Percentiles rank a stretch among this genome's conserved stretches.
phyloP scores from a whole-genome alignment of 78 protist genomes.

The Carpediemonas membranifera region DNA sequence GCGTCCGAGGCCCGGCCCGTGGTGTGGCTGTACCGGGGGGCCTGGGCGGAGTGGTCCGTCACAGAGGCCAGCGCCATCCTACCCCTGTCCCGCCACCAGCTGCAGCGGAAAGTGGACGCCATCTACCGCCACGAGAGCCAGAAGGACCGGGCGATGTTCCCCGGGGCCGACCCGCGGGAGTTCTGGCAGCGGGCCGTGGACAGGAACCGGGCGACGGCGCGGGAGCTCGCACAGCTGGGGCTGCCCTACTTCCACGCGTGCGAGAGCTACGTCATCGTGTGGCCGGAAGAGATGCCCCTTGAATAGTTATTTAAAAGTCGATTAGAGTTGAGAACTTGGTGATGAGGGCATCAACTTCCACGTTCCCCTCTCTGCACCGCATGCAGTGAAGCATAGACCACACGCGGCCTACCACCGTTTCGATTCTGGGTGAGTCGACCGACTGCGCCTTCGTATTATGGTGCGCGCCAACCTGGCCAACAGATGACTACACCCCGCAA shows the following conservation, averaged over 20 bases:
- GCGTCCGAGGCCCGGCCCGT: neutral
- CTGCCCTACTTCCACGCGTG: slow-evolving; percentile 2
- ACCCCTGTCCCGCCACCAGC: neutral
- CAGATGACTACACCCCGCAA: too few species aligned
- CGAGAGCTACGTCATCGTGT: too few species aligned
- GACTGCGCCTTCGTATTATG: too few species aligned
- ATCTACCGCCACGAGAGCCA: neutral
- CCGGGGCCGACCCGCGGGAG: slow-evolving; percentile 61
- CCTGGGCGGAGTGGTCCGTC: neutral
- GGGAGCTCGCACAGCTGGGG: neutral
- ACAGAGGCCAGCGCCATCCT: neutral
- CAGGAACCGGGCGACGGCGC: slow-evolving; percentile 31
- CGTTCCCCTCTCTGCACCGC: too few species aligned
- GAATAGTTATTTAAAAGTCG: too few species aligned
- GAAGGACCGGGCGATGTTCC: slow-evolving; percentile 34
- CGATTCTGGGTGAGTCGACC: too few species aligned
- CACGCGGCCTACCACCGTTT: too few species aligned
- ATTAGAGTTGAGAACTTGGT: too few species aligned
- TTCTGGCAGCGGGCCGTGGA: slow-evolving; percentile 63
- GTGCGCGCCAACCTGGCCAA: too few species aligned
- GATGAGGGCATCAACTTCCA: too few species aligned
- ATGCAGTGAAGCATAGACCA: too few species aligned
- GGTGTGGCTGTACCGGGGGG: neutral
- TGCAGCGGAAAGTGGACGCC: neutral
- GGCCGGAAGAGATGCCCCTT: too few species aligned